These are phyloP conservation scores for Hymenoscyphus fraxineus DNA, from an alignment of 2,329 filamentous ascomycete species.

Conservation along the genomic window DNA sequence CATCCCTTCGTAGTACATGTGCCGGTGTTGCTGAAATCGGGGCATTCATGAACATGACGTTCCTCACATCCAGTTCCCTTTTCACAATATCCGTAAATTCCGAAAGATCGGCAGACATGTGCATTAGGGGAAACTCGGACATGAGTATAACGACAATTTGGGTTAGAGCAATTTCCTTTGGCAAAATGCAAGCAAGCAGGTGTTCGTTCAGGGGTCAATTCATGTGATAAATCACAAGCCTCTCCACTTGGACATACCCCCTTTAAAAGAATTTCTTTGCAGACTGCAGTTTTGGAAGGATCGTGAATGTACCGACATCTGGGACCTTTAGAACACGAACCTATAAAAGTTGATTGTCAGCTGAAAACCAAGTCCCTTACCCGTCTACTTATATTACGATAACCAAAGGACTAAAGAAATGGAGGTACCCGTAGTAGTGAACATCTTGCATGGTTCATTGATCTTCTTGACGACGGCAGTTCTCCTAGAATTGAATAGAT, in stretches of 20 bases:
- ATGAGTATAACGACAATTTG: conserved; percentile 83
- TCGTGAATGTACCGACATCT: conserved; percentile 81
- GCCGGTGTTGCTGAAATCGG: conserved; percentile 89
- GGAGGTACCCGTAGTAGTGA: conserved; percentile 64
- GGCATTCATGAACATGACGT: conserved; percentile 89
- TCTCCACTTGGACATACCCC: conserved; percentile 73
- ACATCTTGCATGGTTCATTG: conserved; percentile 68
- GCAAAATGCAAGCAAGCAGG: conserved; percentile 88
- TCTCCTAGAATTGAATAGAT: conserved; percentile 25
- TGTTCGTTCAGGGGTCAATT: conserved; percentile 75
- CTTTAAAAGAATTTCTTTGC: conserved; percentile 80
- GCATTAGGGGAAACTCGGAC: conserved; percentile 72
- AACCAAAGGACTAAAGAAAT: conserved; percentile 28
- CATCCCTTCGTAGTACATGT: conserved; percentile 77
- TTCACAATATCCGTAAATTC: conserved; percentile 81
- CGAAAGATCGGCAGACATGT: conserved; percentile 80
- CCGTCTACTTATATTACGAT: conserved; percentile 22
- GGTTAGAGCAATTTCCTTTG: conserved; percentile 84
- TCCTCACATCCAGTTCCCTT: conserved; percentile 74
- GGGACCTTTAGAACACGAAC: conserved; percentile 79
- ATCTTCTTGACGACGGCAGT: conserved; percentile 60
- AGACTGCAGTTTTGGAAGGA: conserved; percentile 79
- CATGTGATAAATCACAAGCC: conserved; percentile 87
- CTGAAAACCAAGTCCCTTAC: conserved; percentile 26
- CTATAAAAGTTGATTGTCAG: conserved; percentile 47